A percentile compares a stretch with the other conserved stretches of the same genome.
phyloP scores from a whole-genome alignment of 2,329 filamentous ascomycete genomes.

The Dryadomyces sulphureus region DNA sequence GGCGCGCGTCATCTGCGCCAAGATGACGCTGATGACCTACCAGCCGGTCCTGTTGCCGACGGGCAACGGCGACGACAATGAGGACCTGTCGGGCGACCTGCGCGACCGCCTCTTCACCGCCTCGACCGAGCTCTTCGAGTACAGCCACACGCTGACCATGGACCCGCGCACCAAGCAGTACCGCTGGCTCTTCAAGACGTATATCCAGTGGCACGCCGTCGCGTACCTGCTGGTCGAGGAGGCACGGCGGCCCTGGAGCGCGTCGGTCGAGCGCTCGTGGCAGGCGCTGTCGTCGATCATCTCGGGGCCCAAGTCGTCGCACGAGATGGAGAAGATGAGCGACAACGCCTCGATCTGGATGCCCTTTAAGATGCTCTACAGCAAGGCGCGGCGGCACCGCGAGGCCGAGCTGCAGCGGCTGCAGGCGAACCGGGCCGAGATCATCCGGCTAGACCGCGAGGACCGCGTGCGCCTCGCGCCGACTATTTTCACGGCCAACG shows the following conservation, averaged over 20 bases:
- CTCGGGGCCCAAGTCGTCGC: conserved; percentile 16
- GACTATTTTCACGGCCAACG: conserved; percentile 31
- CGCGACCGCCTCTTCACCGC: conserved; percentile 28
- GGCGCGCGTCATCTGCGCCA: conserved; percentile 34
- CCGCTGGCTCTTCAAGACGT: conserved; percentile 45
- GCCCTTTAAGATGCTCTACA: conserved; percentile 38
- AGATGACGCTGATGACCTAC: conserved; percentile 39
- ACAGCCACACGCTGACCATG: conserved; percentile 36
- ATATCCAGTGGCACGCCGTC: conserved; percentile 44
- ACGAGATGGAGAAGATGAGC: conserved; percentile 28
- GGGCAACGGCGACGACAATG: conserved; percentile 16
- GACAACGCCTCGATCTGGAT: conserved; percentile 35
- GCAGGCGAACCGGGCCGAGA: conserved; percentile 30
- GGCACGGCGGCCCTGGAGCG: conserved; percentile 25
- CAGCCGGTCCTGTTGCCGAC: conserved; percentile 32
- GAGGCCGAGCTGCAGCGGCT: conserved; percentile 34
- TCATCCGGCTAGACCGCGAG: conserved; percentile 31
- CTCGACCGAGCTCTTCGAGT: conserved; percentile 40
- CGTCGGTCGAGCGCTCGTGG: conserved; percentile 16
- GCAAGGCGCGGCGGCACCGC: conserved; percentile 35
- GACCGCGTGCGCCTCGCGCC: conserved; percentile 29
- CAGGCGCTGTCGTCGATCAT: conserved; percentile 16
- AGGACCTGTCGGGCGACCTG: conserved; percentile 16
- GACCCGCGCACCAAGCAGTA: conserved; percentile 33
- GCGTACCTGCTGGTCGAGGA: conserved; percentile 40